Conservation (phyloP, 2,329 filamentous ascomycete genomes). For the Xylariaceae sp. region DNA sequence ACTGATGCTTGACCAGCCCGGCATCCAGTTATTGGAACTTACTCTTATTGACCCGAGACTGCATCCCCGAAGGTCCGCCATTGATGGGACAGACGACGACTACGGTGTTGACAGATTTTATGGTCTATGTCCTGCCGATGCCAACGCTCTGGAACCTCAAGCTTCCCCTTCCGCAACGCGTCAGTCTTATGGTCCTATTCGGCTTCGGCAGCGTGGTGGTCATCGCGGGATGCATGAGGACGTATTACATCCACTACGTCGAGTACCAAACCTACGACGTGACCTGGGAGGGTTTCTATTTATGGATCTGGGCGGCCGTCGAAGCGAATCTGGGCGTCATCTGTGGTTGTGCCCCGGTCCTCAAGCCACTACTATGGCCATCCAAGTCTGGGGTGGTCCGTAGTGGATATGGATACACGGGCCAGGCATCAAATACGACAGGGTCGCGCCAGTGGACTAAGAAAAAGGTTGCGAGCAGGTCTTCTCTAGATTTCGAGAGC, state of each 20-base stretch:
- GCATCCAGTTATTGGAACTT: conserved; percentile 26
- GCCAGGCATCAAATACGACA: not conserved
- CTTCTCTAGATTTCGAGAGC: not conserved
- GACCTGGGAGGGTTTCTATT: conserved; percentile 35
- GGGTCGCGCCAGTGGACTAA: not conserved
- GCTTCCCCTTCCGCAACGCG: conserved; percentile 29
- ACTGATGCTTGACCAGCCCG: conserved; percentile 6
- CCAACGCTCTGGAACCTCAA: conserved; percentile 29
- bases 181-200: conserved; percentile 33
- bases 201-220: conserved; percentile 34
- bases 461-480: not conserved
- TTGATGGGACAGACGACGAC: conserved; percentile 28
- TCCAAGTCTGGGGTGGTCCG: not conserved
- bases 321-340: conserved; percentile 38
- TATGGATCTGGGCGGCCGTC: conserved; percentile 40
- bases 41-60: conserved; percentile 13
- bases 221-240: conserved; percentile 31
- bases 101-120: conserved; percentile 29
- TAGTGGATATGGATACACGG: not conserved
- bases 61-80: conserved; percentile 25
- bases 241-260: conserved; percentile 33
- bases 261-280: conserved; percentile 34
- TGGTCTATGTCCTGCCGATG: conserved; percentile 34
- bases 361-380: conserved; percentile 22
- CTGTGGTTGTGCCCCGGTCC: conserved; percentile 34